Evolutionary conservation across 306 rosid genomes (phyloP).

Genomic region (Dalbergia cochinchinensis): DNA sequence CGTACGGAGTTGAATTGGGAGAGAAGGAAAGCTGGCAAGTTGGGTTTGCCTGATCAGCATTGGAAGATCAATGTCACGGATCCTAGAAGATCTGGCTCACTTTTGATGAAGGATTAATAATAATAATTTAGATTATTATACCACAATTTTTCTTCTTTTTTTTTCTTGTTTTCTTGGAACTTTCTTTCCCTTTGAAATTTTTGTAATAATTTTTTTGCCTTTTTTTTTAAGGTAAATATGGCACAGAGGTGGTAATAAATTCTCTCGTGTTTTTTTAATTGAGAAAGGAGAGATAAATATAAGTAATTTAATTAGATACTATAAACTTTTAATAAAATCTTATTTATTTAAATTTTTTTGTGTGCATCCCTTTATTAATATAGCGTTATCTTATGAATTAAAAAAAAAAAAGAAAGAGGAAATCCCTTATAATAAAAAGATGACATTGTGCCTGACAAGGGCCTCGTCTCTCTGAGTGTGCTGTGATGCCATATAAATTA

Average conservation of each 20-base stretch:
- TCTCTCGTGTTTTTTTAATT: background rate
- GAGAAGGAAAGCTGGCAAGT: constrained; percentile 56
- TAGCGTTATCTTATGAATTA: too few species aligned
- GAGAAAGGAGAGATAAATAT: background rate
- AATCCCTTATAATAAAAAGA: too few species aligned
- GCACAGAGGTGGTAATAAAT: too few species aligned
- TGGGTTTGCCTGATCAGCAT: constrained; percentile 61
- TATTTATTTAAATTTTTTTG: too few species aligned
- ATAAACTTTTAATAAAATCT: too few species aligned
- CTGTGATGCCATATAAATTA: too few species aligned
- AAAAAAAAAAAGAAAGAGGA: too few species aligned
- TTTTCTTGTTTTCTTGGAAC: background rate
- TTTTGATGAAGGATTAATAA: constrained; percentile 49
- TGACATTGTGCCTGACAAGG: too few species aligned
- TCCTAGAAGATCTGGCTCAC: constrained; percentile 70
- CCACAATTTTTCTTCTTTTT: background rate
- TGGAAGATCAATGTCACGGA: constrained; percentile 86
- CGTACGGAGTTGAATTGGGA: constrained; percentile 84
- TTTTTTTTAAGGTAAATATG: background rate
- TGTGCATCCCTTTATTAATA: too few species aligned
- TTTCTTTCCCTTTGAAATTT: background rate
- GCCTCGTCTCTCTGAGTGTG: too few species aligned
- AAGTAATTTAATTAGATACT: too few species aligned
- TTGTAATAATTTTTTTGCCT: background rate
- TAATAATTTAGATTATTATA: background rate